Evolutionary conservation across 2,329 filamentous ascomycete genomes (phyloP).

Genomic region (Colletotrichum spaethianum): DNA sequence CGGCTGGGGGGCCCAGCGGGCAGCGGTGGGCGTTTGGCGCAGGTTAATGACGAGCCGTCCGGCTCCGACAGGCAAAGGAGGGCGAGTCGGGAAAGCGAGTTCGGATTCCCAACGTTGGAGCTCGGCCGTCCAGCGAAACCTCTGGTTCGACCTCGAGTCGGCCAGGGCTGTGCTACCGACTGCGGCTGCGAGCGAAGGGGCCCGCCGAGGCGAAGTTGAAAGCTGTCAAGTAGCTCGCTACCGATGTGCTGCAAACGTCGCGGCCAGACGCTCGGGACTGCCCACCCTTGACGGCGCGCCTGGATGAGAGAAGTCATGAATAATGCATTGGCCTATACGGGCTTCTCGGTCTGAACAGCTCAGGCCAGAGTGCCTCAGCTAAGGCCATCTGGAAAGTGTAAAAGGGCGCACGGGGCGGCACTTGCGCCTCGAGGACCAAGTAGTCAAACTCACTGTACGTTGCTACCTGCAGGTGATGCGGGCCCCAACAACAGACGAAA

Average conservation of each 20-base stretch:
- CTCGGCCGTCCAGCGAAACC: background rate
- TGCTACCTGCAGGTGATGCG: background rate
- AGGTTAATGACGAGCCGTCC: background rate
- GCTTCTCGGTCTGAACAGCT: background rate
- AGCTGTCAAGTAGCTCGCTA: background rate
- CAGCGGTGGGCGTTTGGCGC: background rate
- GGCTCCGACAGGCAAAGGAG: background rate
- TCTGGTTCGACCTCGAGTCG: background rate
- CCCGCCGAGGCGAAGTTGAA: background rate
- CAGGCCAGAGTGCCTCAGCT: background rate
- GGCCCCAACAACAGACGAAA: background rate
- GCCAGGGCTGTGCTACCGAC: background rate
- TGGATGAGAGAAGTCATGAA: background rate
- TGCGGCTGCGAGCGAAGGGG: background rate
- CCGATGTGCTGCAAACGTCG: background rate
- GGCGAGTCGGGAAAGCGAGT: background rate
- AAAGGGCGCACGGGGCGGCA: background rate
- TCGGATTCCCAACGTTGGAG: too few species aligned
- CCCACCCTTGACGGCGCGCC: background rate
- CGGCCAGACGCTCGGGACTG: background rate
- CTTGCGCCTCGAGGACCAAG: background rate
- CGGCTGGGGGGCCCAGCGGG: conserved; percentile 9
- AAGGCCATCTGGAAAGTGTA: background rate
- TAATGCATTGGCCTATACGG: background rate
- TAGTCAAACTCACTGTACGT: background rate